Evolutionary conservation across 2,329 filamentous ascomycete genomes (phyloP).

Genomic region (Cordyceps javanica): DNA sequence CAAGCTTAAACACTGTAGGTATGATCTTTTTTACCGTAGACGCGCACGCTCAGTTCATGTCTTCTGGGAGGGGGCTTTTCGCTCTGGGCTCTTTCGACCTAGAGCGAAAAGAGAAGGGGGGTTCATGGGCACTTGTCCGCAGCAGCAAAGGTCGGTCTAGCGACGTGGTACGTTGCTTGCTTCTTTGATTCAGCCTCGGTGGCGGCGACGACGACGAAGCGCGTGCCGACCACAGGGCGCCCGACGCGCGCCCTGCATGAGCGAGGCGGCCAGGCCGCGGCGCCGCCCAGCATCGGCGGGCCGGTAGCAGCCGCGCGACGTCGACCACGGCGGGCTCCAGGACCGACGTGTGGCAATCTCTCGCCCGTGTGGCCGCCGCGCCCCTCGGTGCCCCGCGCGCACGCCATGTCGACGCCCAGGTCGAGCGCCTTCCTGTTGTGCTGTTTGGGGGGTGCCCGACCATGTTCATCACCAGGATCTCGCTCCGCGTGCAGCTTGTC

Average conservation of each 20-base stretch:
- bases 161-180: no score
- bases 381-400: constrained; percentile 90
- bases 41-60: no score
- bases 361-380: constrained; percentile 89
- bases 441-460: constrained; percentile 85
- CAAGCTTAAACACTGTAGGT: no score
- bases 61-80: no score
- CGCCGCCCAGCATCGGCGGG: constrained; percentile 65
- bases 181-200: constrained; percentile 76
- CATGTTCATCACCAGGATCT: constrained; percentile 94
- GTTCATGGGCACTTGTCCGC: no score
- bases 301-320: constrained; percentile 66
- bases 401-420: constrained; percentile 83
- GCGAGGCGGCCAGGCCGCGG: constrained; percentile 68
- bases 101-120: no score
- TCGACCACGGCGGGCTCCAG: constrained; percentile 84
- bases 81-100: no score
- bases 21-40: no score
- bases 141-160: no score
- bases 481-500: constrained; percentile 69
- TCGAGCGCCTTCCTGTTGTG: constrained; percentile 86
- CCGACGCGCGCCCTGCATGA: constrained; percentile 85
- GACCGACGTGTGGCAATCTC: constrained; percentile 73
- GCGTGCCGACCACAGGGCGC: constrained; percentile 92
- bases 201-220: constrained; percentile 83